Base-by-base conservation (phyloP, 768 basidiomycete species). In the Xerocomellus intermedius region DNA sequence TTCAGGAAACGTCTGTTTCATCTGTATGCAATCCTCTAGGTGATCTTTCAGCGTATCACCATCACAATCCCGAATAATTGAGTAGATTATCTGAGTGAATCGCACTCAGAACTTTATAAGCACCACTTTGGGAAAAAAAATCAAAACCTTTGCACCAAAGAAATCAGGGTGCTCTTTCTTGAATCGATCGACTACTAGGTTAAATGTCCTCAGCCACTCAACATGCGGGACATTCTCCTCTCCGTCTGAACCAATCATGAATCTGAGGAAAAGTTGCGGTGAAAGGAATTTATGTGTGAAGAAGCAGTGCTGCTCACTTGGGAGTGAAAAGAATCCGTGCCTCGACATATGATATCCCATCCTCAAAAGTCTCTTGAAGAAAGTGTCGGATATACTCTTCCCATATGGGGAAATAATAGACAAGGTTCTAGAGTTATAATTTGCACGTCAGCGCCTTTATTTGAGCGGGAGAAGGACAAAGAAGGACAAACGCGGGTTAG, bases 1-100 rank as follows among this genome's bases (percentile, higher is more conserved):
- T 59, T 88, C 78, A 21, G 88, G 89, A 63, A 88, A 91, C 52
- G 82, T 80, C 64, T 86, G 80, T 69, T 89, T 91, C 56, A 91
- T 73, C 8, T 74, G 71, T 49, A 91, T 81, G 59, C 89, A 89
- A 60, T 92, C 89, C 53, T 87, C 84, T n/a, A 84, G 69, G 65
- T 84, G 85, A 79, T 79, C 82, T 28, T 81, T 79, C 14, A 91
- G 64, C 54, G 82, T 80, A 43, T 85, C 82, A 8, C 74, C 69
- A 1, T 79, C 74, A 44, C 85, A 75, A 56, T 77, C 71, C 24
- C 85, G 79, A 42, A 88, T 62, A 0, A 86, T 85, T 5, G 81
- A 76, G 61, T 90, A 90, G 52, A 91, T 90, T 43, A 91, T 80
- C 86, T 90, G 54, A 42, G 16, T 7, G 33, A 28, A 19, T 6